Evolutionary conservation across 2,329 filamentous ascomycete species (phyloP), one percentile per base, ranked within the genome.

Genomic region (Hypoxylon rubiginosum): DNA sequence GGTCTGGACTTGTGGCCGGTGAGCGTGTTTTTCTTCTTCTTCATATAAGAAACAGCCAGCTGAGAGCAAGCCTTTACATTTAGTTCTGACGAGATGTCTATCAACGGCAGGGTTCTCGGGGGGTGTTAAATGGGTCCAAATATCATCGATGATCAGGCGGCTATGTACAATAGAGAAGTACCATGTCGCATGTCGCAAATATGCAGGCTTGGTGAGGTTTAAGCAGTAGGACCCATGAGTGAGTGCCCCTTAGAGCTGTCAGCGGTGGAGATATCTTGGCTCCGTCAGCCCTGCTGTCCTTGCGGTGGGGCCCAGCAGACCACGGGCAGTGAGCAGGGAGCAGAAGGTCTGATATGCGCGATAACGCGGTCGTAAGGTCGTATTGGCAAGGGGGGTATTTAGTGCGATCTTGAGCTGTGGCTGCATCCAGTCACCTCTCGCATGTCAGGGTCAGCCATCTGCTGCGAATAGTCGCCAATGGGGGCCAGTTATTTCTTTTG

Each of bases 71-170:
- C 63, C 64, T 26, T 71, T 64, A 58, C 60, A 65, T 69, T 69
- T 71, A 68, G 67, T 70, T 71, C 67, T 70, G 69, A 71, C 64
- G 60, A 26, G 61, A 50, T 50, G 62, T 54, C 46, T 51, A 64
- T 63, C 50, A 61, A 50, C 36, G 55, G 48, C 67, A 64, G 64
- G 69, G 64, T 69, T 67, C 49, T 13, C 56, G 51, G 53, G 26
- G 46, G 58, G 11, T 24, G 60, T 58, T 64, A 66, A 53, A 64
- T 63, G 62, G 60, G 64, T 57, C 63, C 49, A 43, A 49, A 67
- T 28, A 49, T 41, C 53, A 63, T 54, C 57, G 57, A 49, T 32
- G 52, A 63, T 54, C 57, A 62, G 54, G 57, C 51, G 61, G 66
- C 30, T 39, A 55, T 59, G 60, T 69, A 62, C 62, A n/a, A n/a